Evolutionary conservation across 176 grass and related monocot species (phyloP).

Genomic region (Eleusine coracana): DNA sequence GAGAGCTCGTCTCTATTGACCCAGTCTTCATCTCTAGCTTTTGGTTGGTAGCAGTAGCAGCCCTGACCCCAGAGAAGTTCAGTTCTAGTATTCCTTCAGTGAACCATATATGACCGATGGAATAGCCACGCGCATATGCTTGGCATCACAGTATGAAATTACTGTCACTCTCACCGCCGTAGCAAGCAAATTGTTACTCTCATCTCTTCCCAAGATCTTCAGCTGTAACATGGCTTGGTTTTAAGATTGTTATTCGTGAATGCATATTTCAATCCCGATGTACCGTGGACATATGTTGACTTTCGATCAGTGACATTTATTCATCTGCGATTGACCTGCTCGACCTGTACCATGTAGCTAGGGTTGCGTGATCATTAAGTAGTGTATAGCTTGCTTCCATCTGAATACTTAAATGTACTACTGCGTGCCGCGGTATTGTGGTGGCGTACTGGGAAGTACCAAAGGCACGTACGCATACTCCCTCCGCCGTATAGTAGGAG

Average conservation of each 20-base stretch:
- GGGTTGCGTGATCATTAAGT: conserved; percentile 27
- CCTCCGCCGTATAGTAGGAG: too few relatives aligned
- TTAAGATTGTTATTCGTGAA: not conserved
- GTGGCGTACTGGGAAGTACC: not conserved
- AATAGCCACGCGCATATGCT: too few relatives aligned
- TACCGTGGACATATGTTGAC: not conserved
- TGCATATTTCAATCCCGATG: conserved; percentile 4
- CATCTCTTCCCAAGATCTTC: not conserved
- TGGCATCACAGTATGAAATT: too few relatives aligned
- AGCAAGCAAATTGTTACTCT: too few relatives aligned
- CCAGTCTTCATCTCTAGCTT: not conserved
- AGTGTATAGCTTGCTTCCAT: not conserved
- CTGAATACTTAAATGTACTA: not conserved
- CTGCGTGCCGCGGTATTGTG: not conserved
- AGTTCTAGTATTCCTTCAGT: not conserved
- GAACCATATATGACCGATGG: too few relatives aligned
- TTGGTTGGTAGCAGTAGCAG: not conserved
- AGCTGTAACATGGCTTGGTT: not conserved
- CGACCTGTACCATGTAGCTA: not conserved
- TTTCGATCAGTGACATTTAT: not conserved
- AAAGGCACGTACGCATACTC: not conserved
- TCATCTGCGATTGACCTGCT: not conserved
- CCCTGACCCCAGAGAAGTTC: not conserved
- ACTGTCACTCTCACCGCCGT: too few relatives aligned
- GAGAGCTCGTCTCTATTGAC: conserved; percentile 8